Evolutionary conservation across 306 rosid species (phyloP), one percentile per base, ranked within the genome.

Genomic region (Vachellia pachyceras): DNA sequence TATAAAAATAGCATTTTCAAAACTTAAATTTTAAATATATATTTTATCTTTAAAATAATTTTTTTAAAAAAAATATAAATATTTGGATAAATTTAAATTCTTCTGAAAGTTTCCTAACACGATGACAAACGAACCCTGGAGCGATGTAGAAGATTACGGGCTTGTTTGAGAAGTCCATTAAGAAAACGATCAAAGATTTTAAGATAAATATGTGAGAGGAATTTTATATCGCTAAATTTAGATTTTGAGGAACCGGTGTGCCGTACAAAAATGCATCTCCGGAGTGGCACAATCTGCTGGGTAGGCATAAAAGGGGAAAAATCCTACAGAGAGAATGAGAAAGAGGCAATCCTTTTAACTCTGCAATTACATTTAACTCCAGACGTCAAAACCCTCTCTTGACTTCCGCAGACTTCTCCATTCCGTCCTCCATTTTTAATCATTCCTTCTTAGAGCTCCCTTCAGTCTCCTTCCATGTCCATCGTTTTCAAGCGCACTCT

Each of bases 361-460:
- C 75, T 57, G 49, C 66, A 57, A 47, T 12, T 70, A 6, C 52
- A 54, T 67, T 77, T 83, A 40, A 77, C 87, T 79, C 79, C 85
- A 40, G 64, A 79, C 85, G 66, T 37, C 79, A 80, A 84, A 85
- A 58, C 93, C 87, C 80, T 82, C 71, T 77, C 82, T 29, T 49
- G 73, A 58, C 77, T 73, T 78, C 88, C 87, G 82, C 81, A 78
- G 85, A 37, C 63, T 36, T 45, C 46, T 41, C 18, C 20, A 10
- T 33, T 7, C 77, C 13, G 66, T 44, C 80, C 8, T 7, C 80
- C 47, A 41, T 69, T 70, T 61, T 68, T 73, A 47, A 52, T 65
- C 46, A 55, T 47, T 65, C 54, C 23, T 44, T 42, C 54, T 6
- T 44, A 8, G 88, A 84, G 86, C 89, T 88, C 89, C 91, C 80